Evolutionary conservation across 108 stramenopile species (phyloP), one percentile per base, ranked within the genome.

Genomic region (Nannochloropsis oceanica): DNA sequence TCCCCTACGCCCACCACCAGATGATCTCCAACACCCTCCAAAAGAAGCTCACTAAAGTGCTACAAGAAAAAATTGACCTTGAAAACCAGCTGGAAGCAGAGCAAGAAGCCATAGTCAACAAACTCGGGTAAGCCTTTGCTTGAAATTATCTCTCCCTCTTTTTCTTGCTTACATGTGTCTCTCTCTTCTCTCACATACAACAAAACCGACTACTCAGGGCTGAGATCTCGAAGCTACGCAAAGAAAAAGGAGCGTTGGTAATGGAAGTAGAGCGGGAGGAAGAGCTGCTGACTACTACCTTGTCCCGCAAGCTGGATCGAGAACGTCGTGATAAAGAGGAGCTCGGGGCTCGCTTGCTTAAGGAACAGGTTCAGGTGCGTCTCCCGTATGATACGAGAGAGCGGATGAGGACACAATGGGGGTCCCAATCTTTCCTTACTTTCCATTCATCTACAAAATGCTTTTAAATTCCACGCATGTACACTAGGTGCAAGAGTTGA

Each of bases 51-150:
- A 85, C 81, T 26, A 84, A 85, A 84, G 79, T 88, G 59, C 84
- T 81, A 18, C 87, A 88, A 82, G 87, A 88, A 43, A 88, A 88
- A 80, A 84, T 88, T 81, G 87, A 88, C 44, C 81, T 85, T 44
- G 87, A 88, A 84, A 88, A 88, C 79, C 87, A 88, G 84, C 87
- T 87, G 18, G 87, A 87, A 81, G 79, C 80, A 25, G 87, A 88
- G 43, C 84, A 88, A 81, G 87, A 88, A 59, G 84, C 84, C 82
- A 79, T 88, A 12, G 87, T 88, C 27, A 88, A 88, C 87, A 88
- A 88, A 59, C 85, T 88, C 22, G 80, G 82, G 84, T 80, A 88
- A 79, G 59, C 5, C 59, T 2, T 18, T 73, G 34, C 5, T 34
- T 34, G 34, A 3, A 1, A 34, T 5, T 3, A 34, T 34, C 5